Evolutionary conservation across 116 monocot species (phyloP), one percentile per base, ranked within the genome.

Genomic region (Cymodocea nodosa): DNA sequence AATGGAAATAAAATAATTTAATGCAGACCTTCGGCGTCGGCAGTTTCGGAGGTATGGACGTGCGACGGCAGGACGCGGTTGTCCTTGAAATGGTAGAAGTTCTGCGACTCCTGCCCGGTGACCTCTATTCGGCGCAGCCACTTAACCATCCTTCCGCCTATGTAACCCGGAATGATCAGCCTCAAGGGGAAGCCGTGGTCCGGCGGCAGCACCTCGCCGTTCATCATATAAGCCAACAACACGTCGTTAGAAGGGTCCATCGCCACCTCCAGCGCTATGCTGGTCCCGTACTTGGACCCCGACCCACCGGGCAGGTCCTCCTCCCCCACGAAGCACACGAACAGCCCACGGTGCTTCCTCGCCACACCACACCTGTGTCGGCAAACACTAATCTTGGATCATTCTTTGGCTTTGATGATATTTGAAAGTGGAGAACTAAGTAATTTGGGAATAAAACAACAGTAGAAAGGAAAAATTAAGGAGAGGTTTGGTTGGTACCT

Each of bases 71-170:
- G 75, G 2, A 97, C 95, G 10, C 87, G 44, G 70, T 97, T 97
- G 62, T 97, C 95, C 18, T 60, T 68, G 68, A 74, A 82, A 66
- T 97, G 95, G 69, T 97, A 97, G 66, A 87, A 70, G 68, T 66
- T 90, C 10, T 78, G 70, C 1, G 81, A 83, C 56, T 97, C 90
- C 62, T 71, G 17, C 0, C 77, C 48, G 7, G 91, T 70, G 12
- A 97, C 87, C 24, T 82, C 4, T 59, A 97, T 84, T 63, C 82
- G 75, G 61, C 76, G 83, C 11, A 97, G 78, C 95, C 95, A 97
- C 74, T 97, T 97, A 23, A 97, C 95, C 95, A 97, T 97, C 25
- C 95, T 70, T 0, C 95, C 91, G 15, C 95, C 95, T 35, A 90
- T 90, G 71, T 81, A 85, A 0, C 95, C 95, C 25, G 95, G 95